phyloP scores from a whole-genome alignment of 2,329 filamentous ascomycete species.

The Fusarium citri region DNA sequence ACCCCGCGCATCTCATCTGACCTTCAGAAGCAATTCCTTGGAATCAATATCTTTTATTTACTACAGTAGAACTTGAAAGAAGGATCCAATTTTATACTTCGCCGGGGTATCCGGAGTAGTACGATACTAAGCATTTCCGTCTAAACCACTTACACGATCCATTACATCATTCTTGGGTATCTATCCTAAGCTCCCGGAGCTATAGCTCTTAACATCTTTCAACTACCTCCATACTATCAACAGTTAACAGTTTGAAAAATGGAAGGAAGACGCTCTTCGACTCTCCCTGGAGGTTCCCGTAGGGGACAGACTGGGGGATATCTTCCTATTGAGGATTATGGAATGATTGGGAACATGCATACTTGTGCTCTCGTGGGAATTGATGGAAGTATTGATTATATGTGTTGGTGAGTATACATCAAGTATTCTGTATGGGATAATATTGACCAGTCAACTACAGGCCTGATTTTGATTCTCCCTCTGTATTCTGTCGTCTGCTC shows the following conservation, averaged over 20 bases:
- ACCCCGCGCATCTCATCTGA: slow-evolving; percentile 27
- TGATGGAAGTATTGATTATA: slow-evolving; percentile 79
- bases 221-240: background rate
- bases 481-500: slow-evolving; percentile 78
- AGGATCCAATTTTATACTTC: slow-evolving; percentile 7
- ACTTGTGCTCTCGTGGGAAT: slow-evolving; percentile 81
- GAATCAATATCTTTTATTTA: background rate
- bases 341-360: slow-evolving; percentile 83
- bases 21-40: background rate
- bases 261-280: slow-evolving; percentile 50
- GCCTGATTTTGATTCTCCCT: slow-evolving; percentile 84
- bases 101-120: slow-evolving; percentile 10
- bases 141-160: slow-evolving; percentile 25
- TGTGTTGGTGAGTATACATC: slow-evolving; percentile 72
- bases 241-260: slow-evolving; percentile 38
- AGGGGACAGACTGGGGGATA: slow-evolving; percentile 59
- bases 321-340: slow-evolving; percentile 79
- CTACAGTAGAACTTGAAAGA: background rate
- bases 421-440: background rate
- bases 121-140: slow-evolving; percentile 3
- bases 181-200: background rate
- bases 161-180: slow-evolving; percentile 40
- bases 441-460: slow-evolving; percentile 49
- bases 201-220: slow-evolving; percentile 2
- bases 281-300: slow-evolving; percentile 49